Evolutionary conservation across 352 stramenopile species (phyloP).

Genomic region (Pythium brachiatum): DNA sequence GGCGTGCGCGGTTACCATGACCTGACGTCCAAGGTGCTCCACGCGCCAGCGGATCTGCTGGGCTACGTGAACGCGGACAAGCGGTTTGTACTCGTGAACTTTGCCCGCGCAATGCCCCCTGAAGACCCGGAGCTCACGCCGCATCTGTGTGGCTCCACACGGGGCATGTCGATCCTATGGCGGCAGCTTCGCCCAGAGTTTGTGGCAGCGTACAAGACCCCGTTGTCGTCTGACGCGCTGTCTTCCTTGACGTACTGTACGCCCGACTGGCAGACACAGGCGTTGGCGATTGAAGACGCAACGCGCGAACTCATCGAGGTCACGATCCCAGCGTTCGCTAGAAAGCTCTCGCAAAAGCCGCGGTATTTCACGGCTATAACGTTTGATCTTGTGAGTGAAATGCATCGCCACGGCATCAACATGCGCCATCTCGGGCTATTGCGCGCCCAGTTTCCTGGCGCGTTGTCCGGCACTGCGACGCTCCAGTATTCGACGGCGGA

Average conservation of each 20-base stretch:
- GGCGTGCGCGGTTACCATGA: constrained; percentile 83
- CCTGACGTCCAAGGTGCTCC: constrained; percentile 78
- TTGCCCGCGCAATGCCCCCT: constrained; percentile 80
- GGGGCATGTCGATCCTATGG: constrained; percentile 92
- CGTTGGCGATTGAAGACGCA: constrained; percentile 58
- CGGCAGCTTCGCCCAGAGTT: constrained; percentile 87
- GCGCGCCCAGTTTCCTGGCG: constrained; percentile 72
- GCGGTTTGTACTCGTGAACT: constrained; percentile 77
- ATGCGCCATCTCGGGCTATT: constrained; percentile 87
- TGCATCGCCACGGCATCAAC: constrained; percentile 90
- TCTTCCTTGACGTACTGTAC: constrained; percentile 84
- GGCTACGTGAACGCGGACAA: constrained; percentile 65
- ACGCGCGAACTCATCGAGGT: constrained; percentile 72
- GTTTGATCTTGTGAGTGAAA: constrained; percentile 71
- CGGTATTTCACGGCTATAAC: constrained; percentile 47
- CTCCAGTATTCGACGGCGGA: constrained; percentile 80
- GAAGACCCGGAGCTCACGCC: constrained; percentile 82
- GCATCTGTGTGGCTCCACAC: constrained; percentile 72
- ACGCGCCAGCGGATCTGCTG: constrained; percentile 77
- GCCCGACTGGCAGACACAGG: constrained; percentile 83
- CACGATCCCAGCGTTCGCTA: constrained; percentile 74
- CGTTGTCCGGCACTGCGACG: constrained; percentile 68
- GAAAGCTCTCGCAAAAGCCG: constrained; percentile 65
- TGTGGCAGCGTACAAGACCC: constrained; percentile 41
- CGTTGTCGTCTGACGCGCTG: constrained; percentile 83